Percentiles rank a stretch among this genome's conserved stretches.
Evolutionary conservation across 2,329 filamentous ascomycete genomes (phyloP).

Genomic region (Magnaporthiopsis rhizophila): DNA sequence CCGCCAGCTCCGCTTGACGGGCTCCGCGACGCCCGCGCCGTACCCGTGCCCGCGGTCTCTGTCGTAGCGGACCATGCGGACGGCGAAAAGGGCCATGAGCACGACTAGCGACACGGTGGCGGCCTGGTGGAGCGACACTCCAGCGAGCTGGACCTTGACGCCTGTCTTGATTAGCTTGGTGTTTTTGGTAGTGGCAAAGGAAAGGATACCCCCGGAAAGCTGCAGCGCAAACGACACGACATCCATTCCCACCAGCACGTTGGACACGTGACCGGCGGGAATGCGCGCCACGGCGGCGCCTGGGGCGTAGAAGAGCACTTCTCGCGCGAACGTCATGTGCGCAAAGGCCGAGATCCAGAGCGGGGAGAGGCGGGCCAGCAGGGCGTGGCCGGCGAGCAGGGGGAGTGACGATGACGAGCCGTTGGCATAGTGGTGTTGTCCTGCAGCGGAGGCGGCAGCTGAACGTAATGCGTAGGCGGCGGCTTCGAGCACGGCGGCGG

Average conservation of each 20-base stretch:
- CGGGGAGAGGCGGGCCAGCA: constrained; percentile 33
- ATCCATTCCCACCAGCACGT: constrained; percentile 39
- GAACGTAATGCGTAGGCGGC: constrained; percentile 27
- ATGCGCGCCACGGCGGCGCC: constrained; percentile 22
- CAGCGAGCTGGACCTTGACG: constrained; percentile 30
- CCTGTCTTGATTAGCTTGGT: constrained; percentile 19
- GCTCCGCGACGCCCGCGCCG: not conserved
- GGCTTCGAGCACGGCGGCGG: constrained; percentile 31
- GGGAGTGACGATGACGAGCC: too few relatives aligned
- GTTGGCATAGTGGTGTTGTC: too few relatives aligned
- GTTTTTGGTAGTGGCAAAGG: constrained; percentile 6
- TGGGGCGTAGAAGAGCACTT: constrained; percentile 30
- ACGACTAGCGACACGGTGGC: constrained; percentile 29
- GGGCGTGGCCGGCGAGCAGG: constrained; percentile 21
- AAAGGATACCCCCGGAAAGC: constrained; percentile 25
- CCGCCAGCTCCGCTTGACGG: constrained; percentile 21
- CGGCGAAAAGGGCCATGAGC: constrained; percentile 28
- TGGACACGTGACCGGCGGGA: constrained; percentile 28
- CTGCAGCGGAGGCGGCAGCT: constrained; percentile 18
- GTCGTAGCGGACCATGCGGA: constrained; percentile 14
- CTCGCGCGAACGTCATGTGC: constrained; percentile 35
- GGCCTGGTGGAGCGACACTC: constrained; percentile 27
- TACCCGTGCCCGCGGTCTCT: constrained; percentile 11
- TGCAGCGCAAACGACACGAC: constrained; percentile 40
- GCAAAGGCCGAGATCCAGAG: constrained; percentile 37